Evolutionary conservation across 306 rosid genomes (phyloP).

Genomic region (Comarum palustre): DNA sequence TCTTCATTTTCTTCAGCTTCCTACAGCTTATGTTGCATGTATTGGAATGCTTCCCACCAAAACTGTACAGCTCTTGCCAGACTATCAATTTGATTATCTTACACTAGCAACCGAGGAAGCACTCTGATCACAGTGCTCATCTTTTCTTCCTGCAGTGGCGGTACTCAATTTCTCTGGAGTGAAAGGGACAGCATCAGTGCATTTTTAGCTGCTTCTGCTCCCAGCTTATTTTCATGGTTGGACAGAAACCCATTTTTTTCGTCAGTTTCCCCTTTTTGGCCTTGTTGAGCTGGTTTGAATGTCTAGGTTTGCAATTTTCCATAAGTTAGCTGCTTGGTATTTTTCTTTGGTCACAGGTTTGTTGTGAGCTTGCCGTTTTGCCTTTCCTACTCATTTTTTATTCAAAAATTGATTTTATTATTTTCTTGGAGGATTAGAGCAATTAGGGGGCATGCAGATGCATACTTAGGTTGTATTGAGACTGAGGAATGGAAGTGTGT

Average conservation of each 20-base stretch:
- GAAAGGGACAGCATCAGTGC: slow-evolving; percentile 78
- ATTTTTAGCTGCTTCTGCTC: slow-evolving; percentile 79
- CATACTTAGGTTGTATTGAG: slow-evolving; percentile 54
- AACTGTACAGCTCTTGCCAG: slow-evolving; percentile 27
- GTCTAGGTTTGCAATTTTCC: slow-evolving; percentile 41
- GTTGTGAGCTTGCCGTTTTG: slow-evolving; percentile 42
- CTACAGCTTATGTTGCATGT: slow-evolving; percentile 50
- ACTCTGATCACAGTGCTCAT: slow-evolving; percentile 24
- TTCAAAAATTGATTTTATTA: slow-evolving; percentile 38
- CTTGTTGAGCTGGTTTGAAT: slow-evolving; percentile 42
- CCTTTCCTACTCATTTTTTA: slow-evolving; percentile 12
- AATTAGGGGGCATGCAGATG: slow-evolving; percentile 53
- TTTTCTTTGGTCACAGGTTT: slow-evolving; percentile 46
- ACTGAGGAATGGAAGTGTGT: slow-evolving; percentile 57
- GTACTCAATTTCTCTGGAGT: slow-evolving; percentile 39
- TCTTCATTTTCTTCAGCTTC: slow-evolving; percentile 36
- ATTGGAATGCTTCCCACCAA: slow-evolving; percentile 41
- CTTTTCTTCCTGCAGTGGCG: slow-evolving; percentile 45
- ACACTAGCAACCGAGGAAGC: slow-evolving; percentile 12
- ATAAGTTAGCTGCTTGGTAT: slow-evolving; percentile 47
- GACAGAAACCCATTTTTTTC: slow-evolving; percentile 24
- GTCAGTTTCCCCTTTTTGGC: slow-evolving; percentile 21
- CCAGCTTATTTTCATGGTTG: slow-evolving; percentile 49
- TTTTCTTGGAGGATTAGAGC: slow-evolving; percentile 26
- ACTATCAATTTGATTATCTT: slow-evolving; percentile 12